Evolutionary conservation across 176 grass and related monocot species (phyloP).

Genomic region (Coix lacrymajobi): DNA sequence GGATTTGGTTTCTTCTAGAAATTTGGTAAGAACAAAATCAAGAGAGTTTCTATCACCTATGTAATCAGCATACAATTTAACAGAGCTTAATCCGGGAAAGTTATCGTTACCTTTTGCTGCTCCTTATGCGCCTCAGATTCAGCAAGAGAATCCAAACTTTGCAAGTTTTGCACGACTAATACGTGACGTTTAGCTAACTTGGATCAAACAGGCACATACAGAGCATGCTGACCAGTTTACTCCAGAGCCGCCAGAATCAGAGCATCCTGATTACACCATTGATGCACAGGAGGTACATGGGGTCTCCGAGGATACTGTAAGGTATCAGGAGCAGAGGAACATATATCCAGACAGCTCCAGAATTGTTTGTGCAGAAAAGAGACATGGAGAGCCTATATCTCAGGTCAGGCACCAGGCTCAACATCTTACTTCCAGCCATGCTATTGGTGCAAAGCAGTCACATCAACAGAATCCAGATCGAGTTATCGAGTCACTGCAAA

Average conservation of each 20-base stretch:
- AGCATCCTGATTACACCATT: background rate
- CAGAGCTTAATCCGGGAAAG: background rate
- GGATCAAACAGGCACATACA: background rate
- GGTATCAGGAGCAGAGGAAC: conserved; percentile 4
- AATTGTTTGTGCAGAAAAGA: conserved; percentile 18
- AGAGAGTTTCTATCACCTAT: background rate
- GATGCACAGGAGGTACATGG: background rate
- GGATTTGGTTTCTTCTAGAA: background rate
- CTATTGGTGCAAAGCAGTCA: background rate
- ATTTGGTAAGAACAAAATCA: background rate
- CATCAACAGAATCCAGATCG: background rate
- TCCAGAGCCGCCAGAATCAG: conserved; percentile 1
- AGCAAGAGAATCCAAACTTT: background rate
- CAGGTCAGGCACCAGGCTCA: conserved; percentile 23
- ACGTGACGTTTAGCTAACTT: conserved; percentile 15
- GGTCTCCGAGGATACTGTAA: background rate
- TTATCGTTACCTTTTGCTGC: background rate
- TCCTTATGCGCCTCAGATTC: background rate
- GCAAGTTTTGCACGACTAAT: background rate
- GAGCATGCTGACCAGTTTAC: background rate
- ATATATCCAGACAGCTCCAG: background rate
- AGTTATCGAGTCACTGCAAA: background rate
- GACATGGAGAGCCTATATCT: conserved; percentile 7
- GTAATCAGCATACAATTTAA: background rate
- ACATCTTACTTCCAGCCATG: background rate